Conservation (phyloP, 306 rosid species). For the Medicago arabica region DNA sequence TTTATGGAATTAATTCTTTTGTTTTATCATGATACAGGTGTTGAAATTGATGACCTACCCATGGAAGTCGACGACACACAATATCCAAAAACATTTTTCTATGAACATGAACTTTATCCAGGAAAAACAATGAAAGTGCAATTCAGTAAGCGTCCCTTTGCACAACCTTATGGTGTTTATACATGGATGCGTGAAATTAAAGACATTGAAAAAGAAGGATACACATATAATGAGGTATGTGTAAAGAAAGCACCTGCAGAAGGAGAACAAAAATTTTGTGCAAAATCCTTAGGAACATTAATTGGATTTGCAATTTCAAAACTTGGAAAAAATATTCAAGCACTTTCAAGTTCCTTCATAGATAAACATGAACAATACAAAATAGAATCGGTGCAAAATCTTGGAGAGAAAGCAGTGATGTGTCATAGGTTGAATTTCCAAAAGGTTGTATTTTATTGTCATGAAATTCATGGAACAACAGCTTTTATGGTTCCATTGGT, state of each 20-base stretch:
- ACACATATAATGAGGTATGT: conserved; percentile 14
- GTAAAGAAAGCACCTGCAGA: neutral
- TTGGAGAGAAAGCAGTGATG: conserved; percentile 46
- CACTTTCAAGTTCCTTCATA: conserved; percentile 55
- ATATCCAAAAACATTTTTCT: conserved; percentile 17
- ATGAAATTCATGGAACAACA: conserved; percentile 37
- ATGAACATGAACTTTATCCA: conserved; percentile 9
- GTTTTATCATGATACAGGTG: neutral
- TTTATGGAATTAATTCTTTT: too few relatives aligned
- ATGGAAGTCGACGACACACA: neutral
- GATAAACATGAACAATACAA: conserved; percentile 43
- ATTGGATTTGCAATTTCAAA: conserved; percentile 46
- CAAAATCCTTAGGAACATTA: conserved; percentile 45
- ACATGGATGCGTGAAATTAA: neutral
- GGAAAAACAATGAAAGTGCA: conserved; percentile 17
- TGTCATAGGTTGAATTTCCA: conserved; percentile 41
- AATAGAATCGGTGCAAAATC: conserved; percentile 43
- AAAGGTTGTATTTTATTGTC: conserved; percentile 64
- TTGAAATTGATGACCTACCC: conserved; percentile 4
- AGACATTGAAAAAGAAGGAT: conserved; percentile 25
- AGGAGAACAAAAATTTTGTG: conserved; percentile 29
- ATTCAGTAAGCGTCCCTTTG: conserved; percentile 17
- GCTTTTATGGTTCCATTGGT: conserved; percentile 47
- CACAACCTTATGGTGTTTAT: conserved; percentile 29
- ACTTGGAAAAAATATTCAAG: conserved; percentile 48